A percentile compares a stretch with the other conserved stretches of the same genome.
Evolutionary conservation across 2,329 filamentous ascomycete genomes (phyloP).

Genomic region (Annulohypoxylon truncatum): DNA sequence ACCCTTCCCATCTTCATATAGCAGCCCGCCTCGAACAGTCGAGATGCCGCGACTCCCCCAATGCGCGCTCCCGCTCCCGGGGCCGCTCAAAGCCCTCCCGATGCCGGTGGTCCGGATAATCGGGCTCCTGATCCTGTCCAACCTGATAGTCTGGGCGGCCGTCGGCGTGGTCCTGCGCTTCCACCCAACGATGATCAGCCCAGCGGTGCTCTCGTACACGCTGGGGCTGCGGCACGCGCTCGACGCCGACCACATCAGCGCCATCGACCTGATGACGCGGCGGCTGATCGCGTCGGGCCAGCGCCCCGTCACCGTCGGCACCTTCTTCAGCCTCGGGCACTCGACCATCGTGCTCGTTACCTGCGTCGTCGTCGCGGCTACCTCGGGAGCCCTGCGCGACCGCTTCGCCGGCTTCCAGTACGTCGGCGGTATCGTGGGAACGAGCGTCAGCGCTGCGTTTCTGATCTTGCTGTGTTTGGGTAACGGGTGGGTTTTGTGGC

Average conservation of each 20-base stretch:
- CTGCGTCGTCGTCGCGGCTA: conserved; percentile 91
- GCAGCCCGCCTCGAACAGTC: not conserved
- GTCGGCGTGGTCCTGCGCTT: conserved; percentile 64
- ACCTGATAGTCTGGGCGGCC: conserved; percentile 66
- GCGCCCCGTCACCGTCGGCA: conserved; percentile 89
- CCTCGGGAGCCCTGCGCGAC: conserved; percentile 82
- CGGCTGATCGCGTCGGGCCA: conserved; percentile 87
- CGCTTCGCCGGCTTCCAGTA: conserved; percentile 83
- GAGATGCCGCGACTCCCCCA: conserved; percentile 33
- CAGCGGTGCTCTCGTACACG: conserved; percentile 86
- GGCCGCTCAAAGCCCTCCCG: conserved; percentile 47
- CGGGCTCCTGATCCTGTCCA: conserved; percentile 60
- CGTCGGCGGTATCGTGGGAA: conserved; percentile 90
- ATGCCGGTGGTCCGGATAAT: conserved; percentile 60
- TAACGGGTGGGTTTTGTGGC: conserved; percentile 87
- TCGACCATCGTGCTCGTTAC: conserved; percentile 93
- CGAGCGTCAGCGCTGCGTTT: conserved; percentile 84
- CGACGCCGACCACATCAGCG: conserved; percentile 89
- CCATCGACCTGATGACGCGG: conserved; percentile 95
- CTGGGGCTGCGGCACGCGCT: conserved; percentile 94
- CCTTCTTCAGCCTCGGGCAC: conserved; percentile 93
- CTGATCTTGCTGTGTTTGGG: conserved; percentile 83
- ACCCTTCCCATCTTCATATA: not conserved
- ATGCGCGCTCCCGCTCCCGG: conserved; percentile 36
- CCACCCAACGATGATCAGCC: conserved; percentile 74